These are phyloP conservation scores for Steccherinum ochraceum DNA, from an alignment of 768 basidiomycete genomes.

Conservation along the genomic window DNA sequence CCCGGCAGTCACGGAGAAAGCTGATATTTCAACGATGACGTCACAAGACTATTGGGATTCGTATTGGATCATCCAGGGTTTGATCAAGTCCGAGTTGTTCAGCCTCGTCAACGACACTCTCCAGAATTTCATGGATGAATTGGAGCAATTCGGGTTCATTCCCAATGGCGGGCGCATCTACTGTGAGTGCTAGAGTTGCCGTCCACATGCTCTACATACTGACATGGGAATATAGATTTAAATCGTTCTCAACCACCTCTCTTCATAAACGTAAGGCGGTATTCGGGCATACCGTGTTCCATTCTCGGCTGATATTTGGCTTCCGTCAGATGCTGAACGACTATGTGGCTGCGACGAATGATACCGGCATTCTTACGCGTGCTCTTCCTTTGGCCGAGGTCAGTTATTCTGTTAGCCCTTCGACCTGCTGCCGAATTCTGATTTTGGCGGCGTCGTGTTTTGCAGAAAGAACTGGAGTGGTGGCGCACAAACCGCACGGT, in stretches of 20 bases:
- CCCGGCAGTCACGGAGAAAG: neutral
- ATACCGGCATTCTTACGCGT: slow-evolving; percentile 66
- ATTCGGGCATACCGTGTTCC: neutral
- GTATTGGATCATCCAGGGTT: slow-evolving; percentile 84
- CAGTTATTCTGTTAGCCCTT: slow-evolving; percentile 9
- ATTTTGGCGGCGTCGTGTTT: neutral
- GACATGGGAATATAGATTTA: slow-evolving; percentile 42
- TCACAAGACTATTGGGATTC: slow-evolving; percentile 55
- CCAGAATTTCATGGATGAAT: slow-evolving; percentile 93
- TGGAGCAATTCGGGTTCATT: slow-evolving; percentile 80
- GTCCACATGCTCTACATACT: neutral
- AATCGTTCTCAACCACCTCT: slow-evolving; percentile 91
- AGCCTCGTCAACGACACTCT: slow-evolving; percentile 69
- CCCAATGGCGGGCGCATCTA: slow-evolving; percentile 94
- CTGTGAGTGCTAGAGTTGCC: slow-evolving; percentile 40
- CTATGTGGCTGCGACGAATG: slow-evolving; percentile 70
- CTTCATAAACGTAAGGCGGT: slow-evolving; percentile 74
- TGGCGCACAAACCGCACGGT: slow-evolving; percentile 73
- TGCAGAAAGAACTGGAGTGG: slow-evolving; percentile 74
- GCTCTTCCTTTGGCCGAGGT: slow-evolving; percentile 85
- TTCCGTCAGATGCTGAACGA: slow-evolving; percentile 70
- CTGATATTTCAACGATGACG: neutral
- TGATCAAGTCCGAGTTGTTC: slow-evolving; percentile 75
- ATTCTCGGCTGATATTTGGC: neutral
- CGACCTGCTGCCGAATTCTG: neutral